Evolutionary conservation across 345 rosid species (phyloP).

Genomic region (Citrus maxima): DNA sequence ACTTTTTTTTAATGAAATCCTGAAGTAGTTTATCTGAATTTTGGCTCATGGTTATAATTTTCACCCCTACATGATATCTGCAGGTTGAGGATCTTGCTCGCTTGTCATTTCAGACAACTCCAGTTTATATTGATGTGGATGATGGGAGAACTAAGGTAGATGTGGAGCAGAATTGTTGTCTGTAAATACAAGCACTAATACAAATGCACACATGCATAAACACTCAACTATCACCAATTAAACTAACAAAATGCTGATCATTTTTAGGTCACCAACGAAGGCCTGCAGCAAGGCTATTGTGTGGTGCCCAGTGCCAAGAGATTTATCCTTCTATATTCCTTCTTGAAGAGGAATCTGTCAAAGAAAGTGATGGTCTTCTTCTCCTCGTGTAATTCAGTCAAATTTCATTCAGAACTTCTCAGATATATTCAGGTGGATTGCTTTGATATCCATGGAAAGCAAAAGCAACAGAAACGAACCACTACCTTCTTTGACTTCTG

Average conservation of each 20-base stretch:
- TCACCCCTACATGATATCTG: not conserved
- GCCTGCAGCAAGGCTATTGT: slow-evolving; percentile 94
- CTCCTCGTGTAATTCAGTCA: slow-evolving; percentile 97
- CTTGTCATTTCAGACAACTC: slow-evolving; percentile 77
- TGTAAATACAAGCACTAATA: not conserved
- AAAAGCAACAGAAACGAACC: slow-evolving; percentile 88
- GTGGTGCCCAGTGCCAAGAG: slow-evolving; percentile 79
- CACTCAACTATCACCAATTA: not conserved
- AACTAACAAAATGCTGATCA: slow-evolving; percentile 9
- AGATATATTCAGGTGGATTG: slow-evolving; percentile 73
- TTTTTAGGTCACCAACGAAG: slow-evolving; percentile 91
- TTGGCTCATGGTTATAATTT: not conserved
- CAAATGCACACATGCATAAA: not conserved
- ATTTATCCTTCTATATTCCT: slow-evolving; percentile 82
- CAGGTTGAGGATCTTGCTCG: slow-evolving; percentile 99
- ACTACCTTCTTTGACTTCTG: slow-evolving; percentile 93
- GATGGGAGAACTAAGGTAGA: slow-evolving; percentile 90
- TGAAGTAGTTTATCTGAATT: not conserved
- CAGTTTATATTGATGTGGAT: slow-evolving; percentile 86
- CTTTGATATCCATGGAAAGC: slow-evolving; percentile 89
- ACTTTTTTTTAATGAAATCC: not conserved
- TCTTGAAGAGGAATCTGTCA: slow-evolving; percentile 78
- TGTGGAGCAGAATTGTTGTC: not conserved
- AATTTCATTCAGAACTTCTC: slow-evolving; percentile 83
- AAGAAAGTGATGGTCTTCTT: slow-evolving; percentile 99